A percentile compares a stretch with the other conserved stretches of the same genome.
Conservation (phyloP, 345 rosid genomes). For the Heritiera fomes region DNA sequence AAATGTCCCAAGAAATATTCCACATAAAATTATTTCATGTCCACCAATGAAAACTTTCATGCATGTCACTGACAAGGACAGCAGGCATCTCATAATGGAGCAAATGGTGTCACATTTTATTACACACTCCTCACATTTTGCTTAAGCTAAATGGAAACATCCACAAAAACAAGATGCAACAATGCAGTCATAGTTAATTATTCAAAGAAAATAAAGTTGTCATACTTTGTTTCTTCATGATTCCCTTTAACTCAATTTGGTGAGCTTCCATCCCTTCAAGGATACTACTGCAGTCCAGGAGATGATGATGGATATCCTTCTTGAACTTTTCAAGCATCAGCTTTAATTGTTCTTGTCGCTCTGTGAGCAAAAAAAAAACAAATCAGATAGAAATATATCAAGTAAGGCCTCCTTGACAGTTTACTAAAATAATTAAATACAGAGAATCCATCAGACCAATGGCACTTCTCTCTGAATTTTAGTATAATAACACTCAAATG, state of each 20-base stretch:
- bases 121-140: background rate
- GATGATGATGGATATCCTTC: conserved; percentile 60
- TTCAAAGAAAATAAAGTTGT: conserved; percentile 14
- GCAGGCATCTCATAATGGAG: background rate
- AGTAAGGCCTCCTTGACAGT: background rate
- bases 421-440: background rate
- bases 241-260: conserved; percentile 64
- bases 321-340: conserved; percentile 65
- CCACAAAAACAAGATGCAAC: conserved; percentile 6
- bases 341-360: conserved; percentile 69
- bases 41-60: conserved; percentile 12
- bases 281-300: conserved; percentile 54
- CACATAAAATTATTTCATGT: background rate
- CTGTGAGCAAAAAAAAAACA: conserved; percentile 41
- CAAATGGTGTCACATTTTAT: background rate
- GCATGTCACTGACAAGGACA: conserved; percentile 5
- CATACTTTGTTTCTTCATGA: conserved; percentile 81
- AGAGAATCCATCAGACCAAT: background rate
- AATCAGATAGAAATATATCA: conserved; percentile 19
- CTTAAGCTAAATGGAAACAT: conserved; percentile 16
- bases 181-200: background rate
- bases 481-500: background rate
- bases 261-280: conserved; percentile 64
- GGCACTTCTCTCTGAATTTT: conserved; percentile 1
- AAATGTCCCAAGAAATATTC: background rate